Evolutionary conservation across 805 yeast species (phyloP).

Genomic region (Alloascoidea africana): DNA sequence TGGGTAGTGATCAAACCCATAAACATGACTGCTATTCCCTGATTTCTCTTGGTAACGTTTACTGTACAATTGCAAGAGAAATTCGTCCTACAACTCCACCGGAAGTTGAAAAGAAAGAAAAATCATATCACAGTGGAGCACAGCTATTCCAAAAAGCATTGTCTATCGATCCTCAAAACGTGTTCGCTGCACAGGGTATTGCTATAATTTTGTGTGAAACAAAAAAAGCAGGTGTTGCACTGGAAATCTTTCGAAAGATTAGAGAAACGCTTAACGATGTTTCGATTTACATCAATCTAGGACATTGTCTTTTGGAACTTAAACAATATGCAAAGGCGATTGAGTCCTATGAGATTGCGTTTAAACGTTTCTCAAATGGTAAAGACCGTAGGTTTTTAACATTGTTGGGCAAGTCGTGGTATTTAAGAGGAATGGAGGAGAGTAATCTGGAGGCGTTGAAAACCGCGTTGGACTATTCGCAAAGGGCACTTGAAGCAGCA

Average conservation of each 20-base stretch:
- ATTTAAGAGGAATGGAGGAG: constrained; percentile 56
- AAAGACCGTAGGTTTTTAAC: constrained; percentile 54
- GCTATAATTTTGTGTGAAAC: constrained; percentile 88
- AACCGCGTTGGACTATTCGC: constrained; percentile 47
- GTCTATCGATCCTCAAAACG: constrained; percentile 68
- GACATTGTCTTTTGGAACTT: constrained; percentile 74
- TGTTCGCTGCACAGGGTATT: constrained; percentile 95
- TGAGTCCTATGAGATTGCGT: constrained; percentile 75
- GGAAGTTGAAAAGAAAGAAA: constrained; percentile 45
- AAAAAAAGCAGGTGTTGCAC: constrained; percentile 56
- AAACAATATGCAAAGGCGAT: constrained; percentile 76
- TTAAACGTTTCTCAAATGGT: constrained; percentile 41
- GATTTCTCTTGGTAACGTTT: constrained; percentile 79
- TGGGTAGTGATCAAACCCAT: constrained; percentile 61
- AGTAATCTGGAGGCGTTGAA: constrained; percentile 44
- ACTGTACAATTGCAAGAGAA: constrained; percentile 68
- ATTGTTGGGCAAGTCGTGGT: constrained; percentile 81
- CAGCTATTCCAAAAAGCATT: constrained; percentile 84
- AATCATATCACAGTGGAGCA: constrained; percentile 77
- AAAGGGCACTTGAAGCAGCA: constrained; percentile 33
- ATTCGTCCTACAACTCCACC: constrained; percentile 30
- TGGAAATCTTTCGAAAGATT: constrained; percentile 76
- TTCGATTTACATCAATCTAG: constrained; percentile 71
- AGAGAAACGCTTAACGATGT: constrained; percentile 82
- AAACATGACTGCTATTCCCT: constrained; percentile 80